A percentile compares a stretch with the other conserved stretches of the same genome.
These are phyloP conservation scores for Beverwykella pulmonaria DNA, from an alignment of 495 filamentous ascomycete genomes.

Conservation along the genomic window DNA sequence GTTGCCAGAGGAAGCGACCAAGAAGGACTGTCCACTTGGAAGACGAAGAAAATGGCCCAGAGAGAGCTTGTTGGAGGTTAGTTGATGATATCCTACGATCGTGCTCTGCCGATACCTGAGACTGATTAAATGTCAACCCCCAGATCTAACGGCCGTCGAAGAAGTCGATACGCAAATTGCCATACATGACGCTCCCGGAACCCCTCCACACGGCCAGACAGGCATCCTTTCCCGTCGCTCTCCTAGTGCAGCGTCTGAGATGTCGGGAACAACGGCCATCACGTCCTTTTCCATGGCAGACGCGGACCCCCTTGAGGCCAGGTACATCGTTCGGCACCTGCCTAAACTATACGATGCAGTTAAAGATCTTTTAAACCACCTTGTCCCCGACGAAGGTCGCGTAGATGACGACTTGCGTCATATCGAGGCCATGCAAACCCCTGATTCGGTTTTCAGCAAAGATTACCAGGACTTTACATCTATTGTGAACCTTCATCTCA, in stretches of 20 bases:
- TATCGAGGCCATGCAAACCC: conserved; percentile 40
- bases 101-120: not conserved
- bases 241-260: conserved; percentile 33
- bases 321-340: conserved; percentile 43
- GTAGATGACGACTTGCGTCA: conserved; percentile 33
- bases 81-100: too few species aligned
- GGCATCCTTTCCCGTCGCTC: conserved; percentile 18
- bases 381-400: conserved; percentile 39
- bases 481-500: conserved; percentile 36
- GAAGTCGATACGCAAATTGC: conserved; percentile 19
- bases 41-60: conserved; percentile 15
- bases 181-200: conserved; percentile 13
- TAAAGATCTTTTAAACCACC: conserved; percentile 40
- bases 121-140: not conserved
- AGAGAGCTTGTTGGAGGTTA: conserved; percentile 13
- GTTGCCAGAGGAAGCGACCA: conserved; percentile 31
- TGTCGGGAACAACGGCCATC: conserved; percentile 38
- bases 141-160: conserved; percentile 36
- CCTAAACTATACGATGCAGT: conserved; percentile 41
- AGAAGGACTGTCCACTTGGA: conserved; percentile 19
- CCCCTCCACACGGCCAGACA: conserved; percentile 15
- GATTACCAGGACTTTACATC: conserved; percentile 35
- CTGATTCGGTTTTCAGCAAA: conserved; percentile 41
- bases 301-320: conserved; percentile 39
- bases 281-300: conserved; percentile 29